Evolutionary conservation across 805 yeast species (phyloP).

Genomic region (Teunomyces atbi): DNA sequence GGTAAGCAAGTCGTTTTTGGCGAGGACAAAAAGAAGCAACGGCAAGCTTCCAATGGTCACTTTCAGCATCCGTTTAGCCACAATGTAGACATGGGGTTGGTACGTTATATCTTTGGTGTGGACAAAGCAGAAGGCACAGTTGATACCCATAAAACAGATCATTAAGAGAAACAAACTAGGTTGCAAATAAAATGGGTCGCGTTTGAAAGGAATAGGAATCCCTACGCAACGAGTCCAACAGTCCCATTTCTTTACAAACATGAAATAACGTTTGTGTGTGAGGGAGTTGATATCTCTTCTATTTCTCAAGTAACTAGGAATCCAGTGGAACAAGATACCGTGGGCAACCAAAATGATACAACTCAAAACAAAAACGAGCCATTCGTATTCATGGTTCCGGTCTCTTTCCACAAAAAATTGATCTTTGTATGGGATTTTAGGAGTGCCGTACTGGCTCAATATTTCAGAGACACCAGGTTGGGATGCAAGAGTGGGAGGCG

Average conservation of each 20-base stretch:
- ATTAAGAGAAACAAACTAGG: conserved; percentile 39
- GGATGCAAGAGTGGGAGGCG: not conserved
- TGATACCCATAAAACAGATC: conserved; percentile 26
- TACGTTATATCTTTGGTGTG: conserved; percentile 40
- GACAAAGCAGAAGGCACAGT: conserved; percentile 25
- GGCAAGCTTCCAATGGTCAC: conserved; percentile 43
- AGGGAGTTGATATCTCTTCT: conserved; percentile 17
- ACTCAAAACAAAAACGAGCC: conserved; percentile 31
- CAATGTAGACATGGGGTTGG: conserved; percentile 35
- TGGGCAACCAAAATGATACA: conserved; percentile 28
- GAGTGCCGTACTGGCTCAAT: not conserved
- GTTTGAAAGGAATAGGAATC: conserved; percentile 19
- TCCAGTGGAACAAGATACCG: conserved; percentile 44
- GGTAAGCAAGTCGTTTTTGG: conserved; percentile 41
- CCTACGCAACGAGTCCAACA: conserved; percentile 24
- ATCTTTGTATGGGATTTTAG: conserved; percentile 29
- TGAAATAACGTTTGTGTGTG: conserved; percentile 21
- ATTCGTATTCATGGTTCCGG: conserved; percentile 35
- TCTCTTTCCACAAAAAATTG: conserved; percentile 40
- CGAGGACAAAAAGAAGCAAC: conserved; percentile 30
- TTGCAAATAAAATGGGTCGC: conserved; percentile 30
- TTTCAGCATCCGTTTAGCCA: conserved; percentile 43
- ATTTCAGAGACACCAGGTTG: not conserved
- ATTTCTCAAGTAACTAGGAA: conserved; percentile 32
- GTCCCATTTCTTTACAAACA: conserved; percentile 26